Evolutionary conservation across 441 rosid species (phyloP).

Genomic region (Erodium texanum): DNA sequence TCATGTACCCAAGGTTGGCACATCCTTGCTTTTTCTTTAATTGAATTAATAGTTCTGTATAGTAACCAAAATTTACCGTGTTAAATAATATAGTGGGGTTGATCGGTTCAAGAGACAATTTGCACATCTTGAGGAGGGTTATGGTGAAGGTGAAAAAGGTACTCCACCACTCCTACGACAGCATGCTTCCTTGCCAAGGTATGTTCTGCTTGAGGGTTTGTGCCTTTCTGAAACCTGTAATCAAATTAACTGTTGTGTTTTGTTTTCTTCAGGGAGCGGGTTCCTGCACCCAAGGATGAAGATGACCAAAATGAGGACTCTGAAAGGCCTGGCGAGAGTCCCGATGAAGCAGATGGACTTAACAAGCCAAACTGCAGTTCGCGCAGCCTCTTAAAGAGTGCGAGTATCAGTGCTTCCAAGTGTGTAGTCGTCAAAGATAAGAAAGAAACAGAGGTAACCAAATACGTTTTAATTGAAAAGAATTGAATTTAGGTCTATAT

Average conservation of each 20-base stretch:
- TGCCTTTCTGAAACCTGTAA: neutral
- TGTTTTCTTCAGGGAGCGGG: slow-evolving; percentile 51
- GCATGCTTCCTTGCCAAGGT: slow-evolving; percentile 97
- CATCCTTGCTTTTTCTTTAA: slow-evolving; percentile 1
- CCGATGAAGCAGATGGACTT: slow-evolving; percentile 37
- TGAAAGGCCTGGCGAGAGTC: slow-evolving; percentile 28
- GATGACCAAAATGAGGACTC: neutral
- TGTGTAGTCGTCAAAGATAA: slow-evolving; percentile 52
- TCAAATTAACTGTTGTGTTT: neutral
- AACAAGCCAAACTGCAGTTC: slow-evolving; percentile 38
- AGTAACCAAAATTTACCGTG: slow-evolving; percentile 9
- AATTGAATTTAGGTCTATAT: neutral
- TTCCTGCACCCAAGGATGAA: slow-evolving; percentile 45
- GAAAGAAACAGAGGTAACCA: slow-evolving; percentile 44
- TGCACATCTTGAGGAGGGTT: slow-evolving; percentile 93
- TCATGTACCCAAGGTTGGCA: slow-evolving; percentile 90
- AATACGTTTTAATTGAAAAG: neutral
- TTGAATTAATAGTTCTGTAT: neutral
- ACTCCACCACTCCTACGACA: slow-evolving; percentile 67
- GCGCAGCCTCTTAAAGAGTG: slow-evolving; percentile 83
- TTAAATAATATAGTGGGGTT: slow-evolving; percentile 56
- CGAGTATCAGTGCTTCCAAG: slow-evolving; percentile 90
- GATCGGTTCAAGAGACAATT: slow-evolving; percentile 96
- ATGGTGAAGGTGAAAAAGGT: slow-evolving; percentile 65
- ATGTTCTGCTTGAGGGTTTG: too few species aligned